These are phyloP conservation scores for Exophiala spinifera DNA, from an alignment of 2,329 filamentous ascomycete species.

Conservation along the genomic window DNA sequence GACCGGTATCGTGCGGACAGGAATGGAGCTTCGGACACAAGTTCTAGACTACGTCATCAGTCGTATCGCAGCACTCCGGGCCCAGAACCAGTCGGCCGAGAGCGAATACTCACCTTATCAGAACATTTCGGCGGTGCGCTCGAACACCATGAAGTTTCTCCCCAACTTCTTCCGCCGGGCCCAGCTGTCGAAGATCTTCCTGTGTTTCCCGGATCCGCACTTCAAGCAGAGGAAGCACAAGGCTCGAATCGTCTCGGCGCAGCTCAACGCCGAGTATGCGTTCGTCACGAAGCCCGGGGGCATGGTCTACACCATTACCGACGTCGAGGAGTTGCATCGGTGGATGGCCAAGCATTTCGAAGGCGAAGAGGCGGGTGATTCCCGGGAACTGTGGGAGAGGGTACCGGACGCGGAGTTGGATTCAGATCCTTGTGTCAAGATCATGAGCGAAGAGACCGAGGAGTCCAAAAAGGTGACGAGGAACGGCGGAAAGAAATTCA, in stretches of 20 bases:
- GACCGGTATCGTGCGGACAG: slow-evolving; percentile 50
- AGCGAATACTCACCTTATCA: slow-evolving; percentile 55
- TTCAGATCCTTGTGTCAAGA: slow-evolving; percentile 57
- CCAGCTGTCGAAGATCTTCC: slow-evolving; percentile 87
- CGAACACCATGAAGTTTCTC: slow-evolving; percentile 99
- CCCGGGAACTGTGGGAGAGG: slow-evolving; percentile 78
- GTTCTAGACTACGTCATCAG: slow-evolving; percentile 90
- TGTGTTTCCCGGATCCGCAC: slow-evolving; percentile 97
- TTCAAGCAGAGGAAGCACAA: slow-evolving; percentile 98
- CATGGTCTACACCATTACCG: slow-evolving; percentile 91
- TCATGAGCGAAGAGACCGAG: slow-evolving; percentile 76
- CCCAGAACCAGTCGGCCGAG: slow-evolving; percentile 33
- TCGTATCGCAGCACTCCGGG: slow-evolving; percentile 75
- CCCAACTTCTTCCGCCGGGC: slow-evolving; percentile 87
- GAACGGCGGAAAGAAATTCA: slow-evolving; percentile 86
- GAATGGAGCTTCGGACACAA: slow-evolving; percentile 87
- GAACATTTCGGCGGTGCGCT: slow-evolving; percentile 83
- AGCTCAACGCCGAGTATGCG: slow-evolving; percentile 89
- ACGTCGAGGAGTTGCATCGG: slow-evolving; percentile 85
- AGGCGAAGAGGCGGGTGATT: slow-evolving; percentile 62
- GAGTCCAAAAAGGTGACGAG: slow-evolving; percentile 95
- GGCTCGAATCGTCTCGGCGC: slow-evolving; percentile 84
- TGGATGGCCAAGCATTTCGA: slow-evolving; percentile 47
- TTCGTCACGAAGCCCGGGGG: slow-evolving; percentile 81
- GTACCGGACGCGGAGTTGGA: slow-evolving; percentile 57